These are phyloP conservation scores for Sporobolomyces pararoseus DNA, from an alignment of 768 basidiomycete species.

Conservation along the genomic window DNA sequence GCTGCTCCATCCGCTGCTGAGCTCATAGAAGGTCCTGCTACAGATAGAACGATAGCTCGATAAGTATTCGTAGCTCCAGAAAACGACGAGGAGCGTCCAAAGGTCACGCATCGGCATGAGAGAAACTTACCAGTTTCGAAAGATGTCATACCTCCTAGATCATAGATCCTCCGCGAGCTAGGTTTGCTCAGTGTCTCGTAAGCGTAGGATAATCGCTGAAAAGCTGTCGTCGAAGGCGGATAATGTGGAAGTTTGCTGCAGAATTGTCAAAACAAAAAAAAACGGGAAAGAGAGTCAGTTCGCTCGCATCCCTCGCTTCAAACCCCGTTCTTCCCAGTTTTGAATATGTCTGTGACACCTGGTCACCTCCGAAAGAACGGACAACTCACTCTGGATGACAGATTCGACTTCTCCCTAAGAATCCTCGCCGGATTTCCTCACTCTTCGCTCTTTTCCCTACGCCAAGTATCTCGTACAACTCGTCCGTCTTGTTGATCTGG, in stretches of 20 bases:
- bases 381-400: slow-evolving; percentile 82
- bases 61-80: too few species aligned
- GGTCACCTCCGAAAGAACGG: too few species aligned
- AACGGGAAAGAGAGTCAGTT: too few species aligned
- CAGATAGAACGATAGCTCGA: too few species aligned
- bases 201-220: slow-evolving; percentile 79
- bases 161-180: slow-evolving; percentile 64
- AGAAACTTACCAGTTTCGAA: slow-evolving; percentile 36
- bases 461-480: slow-evolving; percentile 72
- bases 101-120: neutral
- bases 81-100: neutral
- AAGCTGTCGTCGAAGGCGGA: slow-evolving; percentile 73
- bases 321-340: too few species aligned
- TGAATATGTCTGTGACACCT: too few species aligned
- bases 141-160: slow-evolving; percentile 48
- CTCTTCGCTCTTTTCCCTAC: slow-evolving; percentile 60
- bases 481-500: slow-evolving; percentile 49
- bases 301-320: too few species aligned
- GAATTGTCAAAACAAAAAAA: slow-evolving; percentile 9
- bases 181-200: slow-evolving; percentile 76
- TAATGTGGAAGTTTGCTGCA: slow-evolving; percentile 73
- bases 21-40: neutral
- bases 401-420: slow-evolving; percentile 66
- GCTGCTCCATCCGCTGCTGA: neutral
- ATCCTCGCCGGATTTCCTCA: slow-evolving; percentile 66